Conservation (phyloP, 2,329 filamentous ascomycete species). For the Talaromyces sp. region DNA sequence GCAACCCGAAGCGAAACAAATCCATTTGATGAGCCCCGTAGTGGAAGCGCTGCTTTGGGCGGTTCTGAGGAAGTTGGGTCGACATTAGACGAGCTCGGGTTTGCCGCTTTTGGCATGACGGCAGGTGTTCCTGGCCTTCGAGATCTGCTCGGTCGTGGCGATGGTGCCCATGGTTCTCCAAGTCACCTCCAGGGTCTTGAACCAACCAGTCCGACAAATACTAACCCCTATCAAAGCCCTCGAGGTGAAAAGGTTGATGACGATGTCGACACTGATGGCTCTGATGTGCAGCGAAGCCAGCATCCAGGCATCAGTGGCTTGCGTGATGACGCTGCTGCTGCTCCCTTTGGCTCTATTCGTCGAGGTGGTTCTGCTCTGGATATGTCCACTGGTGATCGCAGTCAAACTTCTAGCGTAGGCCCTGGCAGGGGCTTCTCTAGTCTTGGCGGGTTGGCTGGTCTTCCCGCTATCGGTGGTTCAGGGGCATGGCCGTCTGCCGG, state of each 20-base stretch:
- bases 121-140: slow-evolving; percentile 56
- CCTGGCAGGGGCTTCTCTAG: slow-evolving; percentile 66
- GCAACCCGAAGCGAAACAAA: slow-evolving; percentile 50
- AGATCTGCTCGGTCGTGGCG: slow-evolving; percentile 56
- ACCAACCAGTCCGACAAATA: slow-evolving; percentile 85
- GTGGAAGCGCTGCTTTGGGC: slow-evolving; percentile 65
- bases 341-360: slow-evolving; percentile 55
- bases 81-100: slow-evolving; percentile 53
- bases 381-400: slow-evolving; percentile 72
- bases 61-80: slow-evolving; percentile 69
- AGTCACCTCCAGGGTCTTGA: slow-evolving; percentile 52
- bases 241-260: slow-evolving; percentile 68
- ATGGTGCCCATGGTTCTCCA: slow-evolving; percentile 56
- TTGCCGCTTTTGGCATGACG: slow-evolving; percentile 60
- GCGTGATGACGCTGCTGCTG: slow-evolving; percentile 47
- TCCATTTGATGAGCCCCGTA: slow-evolving; percentile 51
- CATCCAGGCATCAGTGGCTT: slow-evolving; percentile 54
- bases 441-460: slow-evolving; percentile 50
- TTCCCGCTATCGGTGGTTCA: slow-evolving; percentile 54
- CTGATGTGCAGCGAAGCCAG: slow-evolving; percentile 51
- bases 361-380: slow-evolving; percentile 55
- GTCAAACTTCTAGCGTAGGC: slow-evolving; percentile 85
- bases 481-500: slow-evolving; percentile 56
- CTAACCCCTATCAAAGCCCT: slow-evolving; percentile 93
- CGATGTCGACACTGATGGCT: slow-evolving; percentile 56